These are phyloP conservation scores for Colletotrichum chrysophilum DNA, from an alignment of 2,329 filamentous ascomycete genomes.

Conservation along the genomic window DNA sequence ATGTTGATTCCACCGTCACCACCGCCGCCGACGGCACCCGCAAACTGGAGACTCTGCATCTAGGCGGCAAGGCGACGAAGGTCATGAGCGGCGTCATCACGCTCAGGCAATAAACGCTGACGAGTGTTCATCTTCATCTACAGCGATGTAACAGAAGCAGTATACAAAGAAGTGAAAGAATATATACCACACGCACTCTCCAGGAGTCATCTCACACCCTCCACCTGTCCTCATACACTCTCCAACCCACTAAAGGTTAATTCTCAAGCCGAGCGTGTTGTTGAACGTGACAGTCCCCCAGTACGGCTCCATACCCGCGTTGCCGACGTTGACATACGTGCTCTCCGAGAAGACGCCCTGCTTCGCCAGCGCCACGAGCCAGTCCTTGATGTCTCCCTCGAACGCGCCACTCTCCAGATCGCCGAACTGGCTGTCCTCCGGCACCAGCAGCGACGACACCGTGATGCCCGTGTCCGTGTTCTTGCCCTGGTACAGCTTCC, in stretches of 20 bases:
- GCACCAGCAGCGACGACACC: constrained; percentile 39
- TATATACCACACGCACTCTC: background rate
- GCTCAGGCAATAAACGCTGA: background rate
- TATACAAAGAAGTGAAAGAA: background rate
- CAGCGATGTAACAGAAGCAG: background rate
- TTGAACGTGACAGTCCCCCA: constrained; percentile 28
- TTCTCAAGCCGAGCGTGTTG: constrained; percentile 25
- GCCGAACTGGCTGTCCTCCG: constrained; percentile 37
- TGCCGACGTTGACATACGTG: constrained; percentile 48
- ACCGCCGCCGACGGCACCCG: background rate
- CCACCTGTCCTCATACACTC: background rate
- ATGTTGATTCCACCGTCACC: background rate
- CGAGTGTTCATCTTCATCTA: background rate
- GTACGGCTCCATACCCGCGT: constrained; percentile 36
- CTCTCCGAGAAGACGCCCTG: constrained; percentile 38
- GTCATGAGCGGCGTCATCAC: constrained; percentile 18
- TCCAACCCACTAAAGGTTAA: constrained; percentile 17
- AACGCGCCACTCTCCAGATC: constrained; percentile 33
- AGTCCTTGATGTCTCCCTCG: constrained; percentile 44
- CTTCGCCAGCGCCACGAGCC: constrained; percentile 40
- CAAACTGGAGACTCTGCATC: constrained; percentile 1
- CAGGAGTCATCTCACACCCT: background rate
- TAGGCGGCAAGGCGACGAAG: constrained; percentile 10
- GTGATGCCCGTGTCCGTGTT: constrained; percentile 48
- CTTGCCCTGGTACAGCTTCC: constrained; percentile 46